These are phyloP conservation scores for Penicillium silybi DNA, from an alignment of 495 filamentous ascomycete species.

Conservation along the genomic window DNA sequence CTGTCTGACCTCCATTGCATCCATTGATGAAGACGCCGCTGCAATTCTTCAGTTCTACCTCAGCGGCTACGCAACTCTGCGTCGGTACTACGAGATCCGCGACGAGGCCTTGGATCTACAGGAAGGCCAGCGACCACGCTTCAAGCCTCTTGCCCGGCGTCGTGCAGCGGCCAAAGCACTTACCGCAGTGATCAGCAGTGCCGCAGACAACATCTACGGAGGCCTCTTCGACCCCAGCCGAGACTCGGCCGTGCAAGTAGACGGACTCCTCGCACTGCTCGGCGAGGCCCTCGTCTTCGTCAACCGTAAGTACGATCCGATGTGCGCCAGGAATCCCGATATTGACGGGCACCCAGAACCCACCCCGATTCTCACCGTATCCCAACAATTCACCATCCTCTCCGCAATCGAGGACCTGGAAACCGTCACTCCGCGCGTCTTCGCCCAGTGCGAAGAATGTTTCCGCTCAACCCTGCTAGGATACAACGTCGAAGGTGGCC, in stretches of 20 bases:
- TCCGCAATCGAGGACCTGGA: conserved; percentile 80
- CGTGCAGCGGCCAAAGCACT: conserved; percentile 68
- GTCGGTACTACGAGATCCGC: conserved; percentile 81
- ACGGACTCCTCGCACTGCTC: conserved; percentile 75
- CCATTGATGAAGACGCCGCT: conserved; percentile 70
- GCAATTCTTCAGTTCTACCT: conserved; percentile 74
- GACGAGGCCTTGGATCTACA: conserved; percentile 53
- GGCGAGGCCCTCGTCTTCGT: conserved; percentile 79
- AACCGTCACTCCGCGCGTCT: conserved; percentile 67
- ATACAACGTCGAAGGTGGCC: conserved; percentile 30
- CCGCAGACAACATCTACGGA: conserved; percentile 82
- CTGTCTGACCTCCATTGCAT: conserved; percentile 60
- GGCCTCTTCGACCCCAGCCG: conserved; percentile 76
- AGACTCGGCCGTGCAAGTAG: conserved; percentile 77
- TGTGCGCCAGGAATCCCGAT: not conserved
- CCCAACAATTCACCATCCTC: conserved; percentile 71
- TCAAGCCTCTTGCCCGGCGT: conserved; percentile 51
- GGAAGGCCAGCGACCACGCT: conserved; percentile 38
- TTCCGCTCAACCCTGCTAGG: conserved; percentile 51
- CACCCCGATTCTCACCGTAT: conserved; percentile 38
- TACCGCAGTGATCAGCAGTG: conserved; percentile 72
- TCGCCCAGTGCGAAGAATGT: conserved; percentile 65
- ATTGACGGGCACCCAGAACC: conserved; percentile 30
- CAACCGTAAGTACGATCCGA: conserved; percentile 44
- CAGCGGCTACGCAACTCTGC: conserved; percentile 85